Conservation (phyloP, 1,284 basidiomycete species). For the Porphyrellus sp. region DNA sequence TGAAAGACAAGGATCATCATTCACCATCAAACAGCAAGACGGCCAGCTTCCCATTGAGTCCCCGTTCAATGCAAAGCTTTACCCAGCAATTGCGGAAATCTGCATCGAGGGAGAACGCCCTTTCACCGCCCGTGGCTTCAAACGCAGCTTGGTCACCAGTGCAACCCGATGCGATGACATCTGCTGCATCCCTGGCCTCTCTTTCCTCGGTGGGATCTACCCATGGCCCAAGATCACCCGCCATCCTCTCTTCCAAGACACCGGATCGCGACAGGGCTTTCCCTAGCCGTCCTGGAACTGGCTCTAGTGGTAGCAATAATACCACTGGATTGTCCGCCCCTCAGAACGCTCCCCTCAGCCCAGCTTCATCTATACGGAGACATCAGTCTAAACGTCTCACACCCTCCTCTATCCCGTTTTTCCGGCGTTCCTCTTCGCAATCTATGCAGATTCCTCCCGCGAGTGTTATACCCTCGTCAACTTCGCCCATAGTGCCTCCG, state of each 20-base stretch:
- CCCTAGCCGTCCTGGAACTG: constrained; percentile 63
- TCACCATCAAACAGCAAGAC: constrained; percentile 38
- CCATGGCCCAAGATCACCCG: constrained; percentile 45
- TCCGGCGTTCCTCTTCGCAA: constrained; percentile 88
- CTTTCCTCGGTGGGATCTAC: constrained; percentile 68
- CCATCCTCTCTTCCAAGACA: constrained; percentile 40
- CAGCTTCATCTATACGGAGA: constrained; percentile 61
- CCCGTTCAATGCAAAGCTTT: constrained; percentile 57
- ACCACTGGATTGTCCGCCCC: constrained; percentile 51
- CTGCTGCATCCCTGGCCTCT: constrained; percentile 69
- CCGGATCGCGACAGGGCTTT: constrained; percentile 52
- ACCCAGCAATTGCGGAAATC: constrained; percentile 63
- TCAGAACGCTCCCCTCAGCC: constrained; percentile 60
- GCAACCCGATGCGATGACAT: constrained; percentile 70
- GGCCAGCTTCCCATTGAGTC: constrained; percentile 55
- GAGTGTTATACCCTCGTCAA: constrained; percentile 35
- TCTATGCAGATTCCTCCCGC: constrained; percentile 66
- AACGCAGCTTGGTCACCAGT: constrained; percentile 61
- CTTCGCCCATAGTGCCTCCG: constrained; percentile 55
- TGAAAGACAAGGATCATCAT: constrained; percentile 40
- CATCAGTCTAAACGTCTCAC: constrained; percentile 78
- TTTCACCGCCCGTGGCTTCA: constrained; percentile 42
- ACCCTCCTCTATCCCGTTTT: constrained; percentile 94
- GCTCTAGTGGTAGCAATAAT: constrained; percentile 68
- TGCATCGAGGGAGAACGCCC: constrained; percentile 58